Base-by-base conservation (phyloP, 805 yeast species). In the Kluyveromyces dobzhanskii region DNA sequence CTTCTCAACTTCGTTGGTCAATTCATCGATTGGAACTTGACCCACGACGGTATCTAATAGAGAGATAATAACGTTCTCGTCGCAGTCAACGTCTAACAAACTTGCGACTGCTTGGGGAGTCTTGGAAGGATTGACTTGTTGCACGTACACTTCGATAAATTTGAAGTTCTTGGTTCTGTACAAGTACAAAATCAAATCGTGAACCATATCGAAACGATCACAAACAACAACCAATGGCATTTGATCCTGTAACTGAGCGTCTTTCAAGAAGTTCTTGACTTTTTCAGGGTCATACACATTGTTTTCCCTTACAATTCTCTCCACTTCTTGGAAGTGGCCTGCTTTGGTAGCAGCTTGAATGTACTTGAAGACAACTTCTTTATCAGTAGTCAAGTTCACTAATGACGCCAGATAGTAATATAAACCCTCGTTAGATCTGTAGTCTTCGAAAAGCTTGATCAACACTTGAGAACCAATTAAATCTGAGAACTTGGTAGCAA, bases 21-120 rank as follows among this genome's bases (percentile, higher is more conserved):
- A 75, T 51, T 82, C 87, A 50, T 74, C 82, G 49, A 92, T 76
- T 46, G 98, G 97, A 41, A 92, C 95, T 64, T 90, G 90, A 41
- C 97, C 97, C 40, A 87, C 67, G 5, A 90, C 97, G 17, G 94
- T 80, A 56, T 72, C 74, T 51, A 92, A 72, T 54, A 92, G 70
- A 39, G 75, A 72, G 67, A 85, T 82, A 59, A 92, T 86, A 51
- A 86, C 81, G 41, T 66, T 64, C 64, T 92, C 98, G 51, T 92
- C 97, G 66, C 97, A 88, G 64, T 92, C 99, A 50, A 92, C 97
- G 61, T 92, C 99, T 49, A 92, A 70, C 56, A 92, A 72, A 33
- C 94, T 97, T 45, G 96, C 98, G 55, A 92, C 76, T 46, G 92
- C 99, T 64, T 88, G 94, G 5, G 98, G 94, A 13, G 99, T 85